Base-by-base conservation (phyloP, 306 rosid species). In the Glycine latifolia region DNA sequence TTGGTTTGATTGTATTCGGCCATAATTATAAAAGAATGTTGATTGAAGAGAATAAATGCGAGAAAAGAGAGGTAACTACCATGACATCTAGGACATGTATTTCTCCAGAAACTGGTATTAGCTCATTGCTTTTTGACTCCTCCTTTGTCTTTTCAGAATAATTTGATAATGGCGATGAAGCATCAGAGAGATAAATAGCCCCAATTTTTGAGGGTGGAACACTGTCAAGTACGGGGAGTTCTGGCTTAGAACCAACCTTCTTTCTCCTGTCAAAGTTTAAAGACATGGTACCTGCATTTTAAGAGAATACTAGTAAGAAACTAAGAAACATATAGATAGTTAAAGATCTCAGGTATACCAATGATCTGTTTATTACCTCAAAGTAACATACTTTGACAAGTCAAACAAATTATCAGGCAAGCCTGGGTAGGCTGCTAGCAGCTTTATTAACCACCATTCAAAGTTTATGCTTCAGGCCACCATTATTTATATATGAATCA, bases 141-240 rank as follows among this genome's bases (percentile, higher is more conserved):
- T 52, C 73, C 61, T 85, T 88, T 46, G 85, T 83, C 84, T 82
- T 81, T 5, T 89, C 83, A 88, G 83, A 71, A 46, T 78, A 49
- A 67, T 37, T 88, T 75, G 93, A 76, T 61, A 86, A 43, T 63
- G 87, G 88, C 14, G 90, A 88, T 33, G 84, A 62, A 75, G 86
- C 87, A 74, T 90, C 94, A 13, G 87, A 82, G 47, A 90, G 81
- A 81, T 89, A 82, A 83, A 88, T 87, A 41, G 80, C 80, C 44
- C 90, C 90, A 66, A 87, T 79, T 79, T 89, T 86, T 4, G 82
- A 87, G 77, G 83, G 77, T 7, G 87, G 83, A 76, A 77, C 70
- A 65, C 75, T 87, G 54, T 87, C 95, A 86, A 80, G 86, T 73
- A 90, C 91, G 16, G 97, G 91, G 6, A 91, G 88, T 83, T 88